Evolutionary conservation across 1,139 yeast genomes (phyloP).

Genomic region (Saccharomyces hybrid): DNA sequence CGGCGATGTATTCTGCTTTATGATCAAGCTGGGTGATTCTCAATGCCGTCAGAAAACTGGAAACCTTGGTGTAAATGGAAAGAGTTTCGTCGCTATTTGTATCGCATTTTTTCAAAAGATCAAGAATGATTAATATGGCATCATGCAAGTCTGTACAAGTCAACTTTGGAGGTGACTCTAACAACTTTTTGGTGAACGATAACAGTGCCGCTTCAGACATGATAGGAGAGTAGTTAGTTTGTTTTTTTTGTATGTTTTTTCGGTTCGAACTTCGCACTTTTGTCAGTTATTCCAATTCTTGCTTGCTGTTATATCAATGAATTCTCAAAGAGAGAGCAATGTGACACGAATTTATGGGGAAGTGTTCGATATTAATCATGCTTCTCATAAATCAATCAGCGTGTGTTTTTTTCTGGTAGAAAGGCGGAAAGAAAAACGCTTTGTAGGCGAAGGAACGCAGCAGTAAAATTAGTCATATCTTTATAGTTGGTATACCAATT

Average conservation of each 20-base stretch:
- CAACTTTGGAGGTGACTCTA: constrained; percentile 19
- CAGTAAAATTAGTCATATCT: not conserved
- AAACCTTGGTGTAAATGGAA: constrained; percentile 47
- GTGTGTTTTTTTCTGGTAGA: not conserved
- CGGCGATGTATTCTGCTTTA: constrained; percentile 70
- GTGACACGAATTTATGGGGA: not conserved
- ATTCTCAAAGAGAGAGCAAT: not conserved
- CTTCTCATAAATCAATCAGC: not conserved
- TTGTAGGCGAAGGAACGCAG: not conserved
- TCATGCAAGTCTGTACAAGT: constrained; percentile 23
- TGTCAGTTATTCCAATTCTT: not conserved
- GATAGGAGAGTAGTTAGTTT: not conserved
- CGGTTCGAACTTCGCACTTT: not conserved
- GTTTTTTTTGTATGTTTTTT: no score
- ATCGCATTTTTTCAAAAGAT: constrained; percentile 8
- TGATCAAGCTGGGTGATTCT: constrained; percentile 74
- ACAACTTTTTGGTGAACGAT: constrained; percentile 21
- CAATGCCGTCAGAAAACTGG: constrained; percentile 72
- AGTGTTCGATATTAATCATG: not conserved
- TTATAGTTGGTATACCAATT: not conserved
- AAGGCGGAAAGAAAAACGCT: not conserved
- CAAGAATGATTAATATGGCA: constrained; percentile 19
- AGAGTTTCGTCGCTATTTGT: constrained; percentile 2
- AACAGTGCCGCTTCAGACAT: constrained; percentile 9
- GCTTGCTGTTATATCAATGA: no score